phyloP scores from a whole-genome alignment of 73 alveolate genomes.

The Paramecium tetraurelia region DNA sequence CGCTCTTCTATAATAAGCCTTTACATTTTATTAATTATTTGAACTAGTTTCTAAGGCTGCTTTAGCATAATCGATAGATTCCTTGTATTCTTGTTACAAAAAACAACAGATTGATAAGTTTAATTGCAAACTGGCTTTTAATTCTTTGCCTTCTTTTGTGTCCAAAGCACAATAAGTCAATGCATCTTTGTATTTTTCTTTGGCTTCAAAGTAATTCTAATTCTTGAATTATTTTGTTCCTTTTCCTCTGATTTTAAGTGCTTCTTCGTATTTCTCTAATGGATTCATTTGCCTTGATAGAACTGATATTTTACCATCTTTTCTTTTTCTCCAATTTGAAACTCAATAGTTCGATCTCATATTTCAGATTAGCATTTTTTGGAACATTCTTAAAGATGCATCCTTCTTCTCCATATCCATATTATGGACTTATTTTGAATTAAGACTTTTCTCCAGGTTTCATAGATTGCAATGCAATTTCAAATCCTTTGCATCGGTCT shows the following conservation, averaged over 20 bases:
- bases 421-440: not conserved
- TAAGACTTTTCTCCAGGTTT: not conserved
- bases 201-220: constrained; percentile 67
- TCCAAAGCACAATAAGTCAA: constrained; percentile 60
- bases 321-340: not conserved
- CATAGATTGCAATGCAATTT: not conserved
- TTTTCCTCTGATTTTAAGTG: constrained; percentile 79
- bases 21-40: constrained; percentile 54
- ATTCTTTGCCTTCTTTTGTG: constrained; percentile 54
- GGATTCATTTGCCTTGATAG: not conserved
- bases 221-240: constrained; percentile 82
- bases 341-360: not conserved
- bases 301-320: not conserved
- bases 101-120: constrained; percentile 70
- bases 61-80: constrained; percentile 65
- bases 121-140: constrained; percentile 59
- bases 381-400: not conserved
- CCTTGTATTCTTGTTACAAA: constrained; percentile 68
- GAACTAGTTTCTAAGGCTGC: constrained; percentile 73
- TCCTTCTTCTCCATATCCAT: not conserved
- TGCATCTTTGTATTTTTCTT: constrained; percentile 71
- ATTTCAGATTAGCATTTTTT: not conserved
- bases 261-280: constrained; percentile 82
- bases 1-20: constrained; percentile 77
- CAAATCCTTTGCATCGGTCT: not conserved